A percentile compares a stretch with the other conserved stretches of the same genome.
Conservation (phyloP, 805 yeast genomes). For the Lachancea sp. region DNA sequence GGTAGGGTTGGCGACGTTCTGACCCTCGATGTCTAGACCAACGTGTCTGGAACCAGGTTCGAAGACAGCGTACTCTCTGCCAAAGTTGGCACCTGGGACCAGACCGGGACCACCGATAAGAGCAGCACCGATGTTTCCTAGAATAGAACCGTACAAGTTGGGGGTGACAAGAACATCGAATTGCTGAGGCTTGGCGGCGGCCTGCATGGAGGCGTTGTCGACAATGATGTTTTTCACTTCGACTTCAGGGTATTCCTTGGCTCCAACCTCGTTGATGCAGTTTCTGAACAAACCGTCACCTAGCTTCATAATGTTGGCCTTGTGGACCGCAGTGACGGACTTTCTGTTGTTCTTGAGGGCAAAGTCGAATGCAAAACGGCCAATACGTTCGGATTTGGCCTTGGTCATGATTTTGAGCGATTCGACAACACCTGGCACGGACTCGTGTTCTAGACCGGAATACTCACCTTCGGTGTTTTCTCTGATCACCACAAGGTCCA, state of each 20-base stretch:
- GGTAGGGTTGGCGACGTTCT: slow-evolving; percentile 95
- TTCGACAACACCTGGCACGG: slow-evolving; percentile 97
- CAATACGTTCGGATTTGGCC: slow-evolving; percentile 93
- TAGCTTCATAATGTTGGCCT: slow-evolving; percentile 97
- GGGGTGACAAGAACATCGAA: slow-evolving; percentile 97
- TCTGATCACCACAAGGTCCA: slow-evolving; percentile 91
- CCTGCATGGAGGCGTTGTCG: slow-evolving; percentile 99
- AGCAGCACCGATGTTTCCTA: slow-evolving; percentile 97
- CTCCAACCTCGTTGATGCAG: slow-evolving; percentile 83
- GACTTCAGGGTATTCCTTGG: slow-evolving; percentile 77
- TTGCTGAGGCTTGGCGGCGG: slow-evolving; percentile 96
- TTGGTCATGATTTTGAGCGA: slow-evolving; percentile 91
- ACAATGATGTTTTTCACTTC: slow-evolving; percentile 89
- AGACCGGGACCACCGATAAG: slow-evolving; percentile 96
- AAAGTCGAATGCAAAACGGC: slow-evolving; percentile 94
- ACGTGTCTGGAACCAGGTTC: slow-evolving; percentile 99
- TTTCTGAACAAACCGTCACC: slow-evolving; percentile 97
- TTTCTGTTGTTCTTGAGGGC: slow-evolving; percentile 89
- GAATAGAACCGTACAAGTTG: slow-evolving; percentile 94
- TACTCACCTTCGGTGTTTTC: slow-evolving; percentile 99
- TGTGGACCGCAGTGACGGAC: slow-evolving; percentile 93
- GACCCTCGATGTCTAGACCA: slow-evolving; percentile 92
- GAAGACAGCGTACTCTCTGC: slow-evolving; percentile 95
- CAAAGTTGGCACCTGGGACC: slow-evolving; percentile 97
- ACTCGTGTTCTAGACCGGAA: slow-evolving; percentile 96